Conservation (phyloP, 345 rosid genomes). For the Populus alba region DNA sequence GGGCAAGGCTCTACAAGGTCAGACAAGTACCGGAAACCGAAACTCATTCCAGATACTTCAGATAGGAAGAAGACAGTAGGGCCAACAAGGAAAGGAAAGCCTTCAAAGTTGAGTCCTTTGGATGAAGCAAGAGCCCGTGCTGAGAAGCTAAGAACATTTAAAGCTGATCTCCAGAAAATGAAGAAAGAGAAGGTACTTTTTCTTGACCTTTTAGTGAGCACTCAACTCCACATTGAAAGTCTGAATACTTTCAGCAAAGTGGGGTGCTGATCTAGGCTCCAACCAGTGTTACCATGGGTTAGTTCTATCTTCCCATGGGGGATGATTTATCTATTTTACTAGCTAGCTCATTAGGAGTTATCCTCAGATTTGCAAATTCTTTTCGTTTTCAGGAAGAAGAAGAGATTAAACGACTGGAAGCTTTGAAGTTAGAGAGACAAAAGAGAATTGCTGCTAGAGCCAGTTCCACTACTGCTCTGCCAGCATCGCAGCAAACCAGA, state of each 20-base stretch:
- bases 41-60: conserved; percentile 40
- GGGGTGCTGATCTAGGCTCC: neutral
- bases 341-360: neutral
- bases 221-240: neutral
- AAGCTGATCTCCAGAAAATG: conserved; percentile 93
- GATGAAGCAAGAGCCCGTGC: conserved; percentile 97
- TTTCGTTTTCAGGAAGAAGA: conserved; percentile 63
- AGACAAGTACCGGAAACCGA: conserved; percentile 59
- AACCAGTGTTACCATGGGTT: neutral
- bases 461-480: conserved; percentile 44
- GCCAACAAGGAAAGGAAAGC: conserved; percentile 73
- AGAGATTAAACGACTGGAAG: conserved; percentile 68
- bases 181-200: conserved; percentile 83
- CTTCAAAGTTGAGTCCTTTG: conserved; percentile 75
- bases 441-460: conserved; percentile 82
- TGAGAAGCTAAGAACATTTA: conserved; percentile 77
- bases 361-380: neutral
- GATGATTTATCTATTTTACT: neutral
- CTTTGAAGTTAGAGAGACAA: conserved; percentile 76
- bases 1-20: conserved; percentile 51
- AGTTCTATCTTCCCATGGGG: neutral
- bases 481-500: conserved; percentile 47
- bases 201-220: neutral
- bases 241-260: neutral
- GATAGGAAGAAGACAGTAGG: conserved; percentile 71